Conservation (phyloP, 1,284 basidiomycete genomes). For the Termitomyces sp. region DNA sequence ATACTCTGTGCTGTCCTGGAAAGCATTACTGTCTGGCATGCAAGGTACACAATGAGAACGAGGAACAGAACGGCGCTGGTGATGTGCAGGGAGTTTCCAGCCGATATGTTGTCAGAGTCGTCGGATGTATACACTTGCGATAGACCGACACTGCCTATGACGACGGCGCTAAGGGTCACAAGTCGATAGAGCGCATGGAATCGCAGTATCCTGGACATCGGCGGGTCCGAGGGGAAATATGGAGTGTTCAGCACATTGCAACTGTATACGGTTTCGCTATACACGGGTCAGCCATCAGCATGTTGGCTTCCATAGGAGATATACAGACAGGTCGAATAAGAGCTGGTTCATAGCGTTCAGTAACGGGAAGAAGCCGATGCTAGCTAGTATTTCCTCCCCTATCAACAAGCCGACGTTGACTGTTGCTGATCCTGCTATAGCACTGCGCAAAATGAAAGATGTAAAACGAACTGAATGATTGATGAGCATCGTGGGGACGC, state of each 20-base stretch:
- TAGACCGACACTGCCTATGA: constrained; percentile 34
- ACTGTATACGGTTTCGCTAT: background rate
- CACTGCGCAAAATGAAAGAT: constrained; percentile 22
- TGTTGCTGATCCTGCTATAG: constrained; percentile 19
- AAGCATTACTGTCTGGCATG: constrained; percentile 31
- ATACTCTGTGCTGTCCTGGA: background rate
- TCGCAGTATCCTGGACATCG: background rate
- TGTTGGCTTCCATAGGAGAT: too few relatives aligned
- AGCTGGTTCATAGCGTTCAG: constrained; percentile 33
- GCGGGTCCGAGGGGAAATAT: background rate
- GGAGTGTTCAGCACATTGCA: background rate
- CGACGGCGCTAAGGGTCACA: constrained; percentile 28
- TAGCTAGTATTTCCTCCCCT: constrained; percentile 25
- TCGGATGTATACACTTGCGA: constrained; percentile 8
- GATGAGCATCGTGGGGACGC: background rate
- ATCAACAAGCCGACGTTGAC: constrained; percentile 25
- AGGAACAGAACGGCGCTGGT: constrained; percentile 40
- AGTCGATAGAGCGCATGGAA: constrained; percentile 26
- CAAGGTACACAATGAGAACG: constrained; percentile 35
- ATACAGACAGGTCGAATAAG: constrained; percentile 22
- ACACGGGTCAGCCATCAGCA: background rate
- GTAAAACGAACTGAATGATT: background rate
- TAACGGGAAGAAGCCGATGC: constrained; percentile 33
- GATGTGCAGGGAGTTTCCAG: constrained; percentile 24
- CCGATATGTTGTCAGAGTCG: background rate